Evolutionary conservation across 345 rosid species (phyloP), one percentile per base, ranked within the genome.

Genomic region (Lagerstroemia speciosa): DNA sequence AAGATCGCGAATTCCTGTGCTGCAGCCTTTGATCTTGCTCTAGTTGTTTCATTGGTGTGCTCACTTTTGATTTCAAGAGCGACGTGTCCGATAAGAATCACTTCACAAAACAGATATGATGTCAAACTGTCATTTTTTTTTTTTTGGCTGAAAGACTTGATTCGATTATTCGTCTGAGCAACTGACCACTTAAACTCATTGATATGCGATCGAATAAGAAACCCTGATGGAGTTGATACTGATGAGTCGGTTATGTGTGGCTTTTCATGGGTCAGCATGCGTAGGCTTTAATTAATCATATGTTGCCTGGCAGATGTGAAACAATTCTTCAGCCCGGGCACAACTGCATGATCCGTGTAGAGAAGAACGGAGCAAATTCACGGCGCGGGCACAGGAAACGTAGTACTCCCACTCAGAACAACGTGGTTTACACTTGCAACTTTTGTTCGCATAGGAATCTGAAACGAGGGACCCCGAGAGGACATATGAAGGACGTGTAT

Each of bases 261-360:
- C 24, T 66, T 41, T 27, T 45, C 26, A 34, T 70, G 58, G 78
- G 66, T 64, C n/a, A 8, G n/a, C 45, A 50, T 32, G 43, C 64
- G 2, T 53, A 53, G 0, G 24, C 24, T 9, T 53, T 53, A 22
- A n/a, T 58, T 58, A 34, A 58, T 58, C 63, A 58, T 27, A 1
- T 58, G 24, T 64, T 29, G 33, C 74, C 70, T 63, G 60, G 71
- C 76, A 89, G 95, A 74, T 91, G 99, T 41, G 93, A 88, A 81
- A 88, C 91, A 22, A 70, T 86, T 78, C 94, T 94, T 76, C 79
- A 81, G 53, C 92, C 96, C 62, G 95, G 92, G 66, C 71, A 73
- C 62, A 89, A 84, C 77, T 89, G 92, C 84, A 85, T 87, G 0
- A 69, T 87, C 19, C 78, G 89, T 32, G 73, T 89, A 5, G 90